A percentile compares a stretch with the other conserved stretches of the same genome.
phyloP scores from a whole-genome alignment of 2,329 filamentous ascomycete species.

The Colletotrichum shisoi region DNA sequence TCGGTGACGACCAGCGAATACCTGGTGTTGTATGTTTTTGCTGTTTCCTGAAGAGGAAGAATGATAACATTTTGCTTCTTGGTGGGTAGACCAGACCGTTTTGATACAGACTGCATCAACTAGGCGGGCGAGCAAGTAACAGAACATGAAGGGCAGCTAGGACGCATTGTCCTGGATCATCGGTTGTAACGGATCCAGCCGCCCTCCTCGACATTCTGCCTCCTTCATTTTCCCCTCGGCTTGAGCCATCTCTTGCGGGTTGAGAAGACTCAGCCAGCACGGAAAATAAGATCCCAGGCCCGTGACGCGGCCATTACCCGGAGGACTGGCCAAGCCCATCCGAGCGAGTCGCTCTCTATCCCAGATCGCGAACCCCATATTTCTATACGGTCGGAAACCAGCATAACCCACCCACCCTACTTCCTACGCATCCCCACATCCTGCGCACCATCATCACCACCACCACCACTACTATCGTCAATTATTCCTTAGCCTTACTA shows the following conservation, averaged over 20 bases:
- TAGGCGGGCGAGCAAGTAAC: no score
- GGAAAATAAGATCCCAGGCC: slow-evolving; percentile 28
- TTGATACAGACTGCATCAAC: no score
- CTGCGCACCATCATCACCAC: no score
- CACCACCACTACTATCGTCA: no score
- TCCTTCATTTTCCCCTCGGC: slow-evolving; percentile 27
- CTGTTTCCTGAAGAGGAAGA: no score
- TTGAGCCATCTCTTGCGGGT: not conserved
- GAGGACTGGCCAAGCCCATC: slow-evolving; percentile 25
- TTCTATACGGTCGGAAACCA: slow-evolving; percentile 26
- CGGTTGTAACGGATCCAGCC: slow-evolving; percentile 27
- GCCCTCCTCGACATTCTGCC: slow-evolving; percentile 21
- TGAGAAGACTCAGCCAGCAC: slow-evolving; percentile 15
- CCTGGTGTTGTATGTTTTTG: no score
- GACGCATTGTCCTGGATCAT: slow-evolving; percentile 36
- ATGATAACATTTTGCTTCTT: no score
- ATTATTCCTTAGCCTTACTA: no score
- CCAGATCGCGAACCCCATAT: slow-evolving; percentile 31
- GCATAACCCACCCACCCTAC: no score
- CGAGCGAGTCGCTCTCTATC: slow-evolving; percentile 23
- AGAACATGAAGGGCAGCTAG: not conserved
- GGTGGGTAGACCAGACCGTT: no score
- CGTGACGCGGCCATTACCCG: slow-evolving; percentile 24
- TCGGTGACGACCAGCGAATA: no score
- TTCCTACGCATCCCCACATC: no score